These are phyloP conservation scores for Cyclotella sp. DNA, from an alignment of 108 stramenopile species.

Conservation along the genomic window DNA sequence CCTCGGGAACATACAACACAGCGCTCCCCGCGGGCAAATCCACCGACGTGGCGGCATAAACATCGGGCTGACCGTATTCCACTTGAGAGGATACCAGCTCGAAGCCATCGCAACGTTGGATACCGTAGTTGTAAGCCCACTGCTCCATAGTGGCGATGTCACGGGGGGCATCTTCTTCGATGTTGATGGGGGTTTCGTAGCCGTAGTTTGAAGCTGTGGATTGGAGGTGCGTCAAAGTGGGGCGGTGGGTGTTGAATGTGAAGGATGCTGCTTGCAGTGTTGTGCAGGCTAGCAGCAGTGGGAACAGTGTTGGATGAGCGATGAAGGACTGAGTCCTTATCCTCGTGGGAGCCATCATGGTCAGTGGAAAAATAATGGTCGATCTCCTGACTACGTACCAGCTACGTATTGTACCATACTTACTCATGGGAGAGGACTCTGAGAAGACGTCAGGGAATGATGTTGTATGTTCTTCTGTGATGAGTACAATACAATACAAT, in stretches of 20 bases:
- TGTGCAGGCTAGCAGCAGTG: not conserved
- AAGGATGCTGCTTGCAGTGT: not conserved
- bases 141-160: constrained; percentile 48
- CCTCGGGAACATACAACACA: constrained; percentile 46
- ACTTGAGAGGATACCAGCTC: constrained; percentile 14
- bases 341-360: not conserved
- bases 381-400: no score
- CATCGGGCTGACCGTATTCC: constrained; percentile 40
- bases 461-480: no score
- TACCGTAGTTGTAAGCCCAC: constrained; percentile 40
- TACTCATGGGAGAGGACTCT: no score
- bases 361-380: not conserved
- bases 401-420: no score
- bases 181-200: constrained; percentile 21
- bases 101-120: constrained; percentile 38
- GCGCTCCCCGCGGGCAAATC: constrained; percentile 44
- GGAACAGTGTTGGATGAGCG: not conserved
- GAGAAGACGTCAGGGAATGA: no score
- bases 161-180: constrained; percentile 43
- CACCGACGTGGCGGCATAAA: constrained; percentile 32
- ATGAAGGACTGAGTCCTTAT: not conserved
- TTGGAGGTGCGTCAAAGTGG: not conserved
- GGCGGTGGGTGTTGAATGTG: not conserved
- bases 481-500: no score
- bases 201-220: constrained; percentile 1